Evolutionary conservation across 2,329 filamentous ascomycete species (phyloP).

Genomic region (Fusarium citri): DNA sequence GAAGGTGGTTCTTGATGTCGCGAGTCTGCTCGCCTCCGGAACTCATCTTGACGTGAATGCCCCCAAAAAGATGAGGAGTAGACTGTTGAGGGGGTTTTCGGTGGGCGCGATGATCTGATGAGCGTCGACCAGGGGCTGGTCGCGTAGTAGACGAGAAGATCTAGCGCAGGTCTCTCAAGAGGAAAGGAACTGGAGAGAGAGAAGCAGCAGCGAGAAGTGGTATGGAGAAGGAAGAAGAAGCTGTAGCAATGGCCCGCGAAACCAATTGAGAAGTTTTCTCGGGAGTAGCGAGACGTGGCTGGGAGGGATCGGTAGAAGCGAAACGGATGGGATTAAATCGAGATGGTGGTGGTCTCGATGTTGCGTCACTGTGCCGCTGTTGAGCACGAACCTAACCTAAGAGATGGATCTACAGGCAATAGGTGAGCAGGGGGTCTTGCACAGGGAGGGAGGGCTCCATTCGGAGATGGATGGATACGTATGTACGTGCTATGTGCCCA

Average conservation of each 20-base stretch:
- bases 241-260: constrained; percentile 38
- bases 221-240: constrained; percentile 38
- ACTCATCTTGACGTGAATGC: constrained; percentile 55
- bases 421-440: constrained; percentile 33
- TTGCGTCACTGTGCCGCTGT: constrained; percentile 46
- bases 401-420: constrained; percentile 43
- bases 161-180: constrained; percentile 8
- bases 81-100: constrained; percentile 22
- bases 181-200: constrained; percentile 9
- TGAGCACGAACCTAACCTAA: constrained; percentile 37
- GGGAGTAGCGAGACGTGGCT: constrained; percentile 38
- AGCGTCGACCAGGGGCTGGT: constrained; percentile 19
- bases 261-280: constrained; percentile 45
- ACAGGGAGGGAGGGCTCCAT: constrained; percentile 27
- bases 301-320: constrained; percentile 40
- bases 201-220: constrained; percentile 16
- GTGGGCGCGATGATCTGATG: constrained; percentile 39
- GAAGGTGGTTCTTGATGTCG: constrained; percentile 93
- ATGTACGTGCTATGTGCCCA: constrained; percentile 19
- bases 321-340: constrained; percentile 37
- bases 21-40: constrained; percentile 61
- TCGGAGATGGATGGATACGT: constrained; percentile 17
- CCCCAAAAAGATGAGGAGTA: constrained; percentile 15
- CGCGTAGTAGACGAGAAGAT: constrained; percentile 23
- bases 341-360: constrained; percentile 44